phyloP scores from a whole-genome alignment of 768 basidiomycete genomes.

The Trametes gibbosa region DNA sequence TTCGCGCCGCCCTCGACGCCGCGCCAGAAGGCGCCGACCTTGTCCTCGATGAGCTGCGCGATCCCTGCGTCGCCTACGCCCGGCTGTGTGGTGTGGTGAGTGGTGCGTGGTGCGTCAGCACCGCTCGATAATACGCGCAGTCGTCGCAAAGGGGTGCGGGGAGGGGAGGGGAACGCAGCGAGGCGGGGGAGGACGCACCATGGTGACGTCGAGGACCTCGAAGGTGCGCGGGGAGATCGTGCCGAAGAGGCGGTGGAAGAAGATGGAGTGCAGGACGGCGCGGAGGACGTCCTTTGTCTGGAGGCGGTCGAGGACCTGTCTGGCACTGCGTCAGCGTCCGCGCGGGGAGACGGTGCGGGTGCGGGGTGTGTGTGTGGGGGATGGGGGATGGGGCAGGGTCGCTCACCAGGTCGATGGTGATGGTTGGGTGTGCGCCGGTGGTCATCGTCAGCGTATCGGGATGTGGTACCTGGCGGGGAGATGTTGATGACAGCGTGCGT shows the following conservation, averaged over 20 bases:
- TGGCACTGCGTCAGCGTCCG: constrained; percentile 18
- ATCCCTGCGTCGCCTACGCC: constrained; percentile 74
- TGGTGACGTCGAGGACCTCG: constrained; percentile 81
- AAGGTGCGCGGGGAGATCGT: constrained; percentile 72
- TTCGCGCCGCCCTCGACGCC: constrained; percentile 60
- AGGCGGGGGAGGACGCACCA: constrained; percentile 48
- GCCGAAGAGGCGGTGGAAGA: constrained; percentile 83
- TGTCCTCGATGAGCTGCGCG: constrained; percentile 68
- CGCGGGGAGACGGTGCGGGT: background rate
- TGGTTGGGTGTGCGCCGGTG: constrained; percentile 36
- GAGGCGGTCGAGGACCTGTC: constrained; percentile 68
- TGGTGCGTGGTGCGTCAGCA: background rate
- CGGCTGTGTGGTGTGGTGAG: constrained; percentile 40
- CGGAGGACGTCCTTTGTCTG: constrained; percentile 72
- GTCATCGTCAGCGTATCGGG: constrained; percentile 16
- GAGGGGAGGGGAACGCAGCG: too few species aligned
- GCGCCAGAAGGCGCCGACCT: constrained; percentile 78
- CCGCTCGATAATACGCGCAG: background rate
- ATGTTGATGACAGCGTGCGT: too few species aligned
- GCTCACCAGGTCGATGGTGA: constrained; percentile 49
- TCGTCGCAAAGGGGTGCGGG: background rate
- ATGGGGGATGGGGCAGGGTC: background rate
- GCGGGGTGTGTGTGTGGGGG: background rate
- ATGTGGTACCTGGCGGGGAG: too few species aligned
- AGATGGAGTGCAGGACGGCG: constrained; percentile 75